Evolutionary conservation across 768 basidiomycete species (phyloP).

Genomic region (Gyrodon lividus): DNA sequence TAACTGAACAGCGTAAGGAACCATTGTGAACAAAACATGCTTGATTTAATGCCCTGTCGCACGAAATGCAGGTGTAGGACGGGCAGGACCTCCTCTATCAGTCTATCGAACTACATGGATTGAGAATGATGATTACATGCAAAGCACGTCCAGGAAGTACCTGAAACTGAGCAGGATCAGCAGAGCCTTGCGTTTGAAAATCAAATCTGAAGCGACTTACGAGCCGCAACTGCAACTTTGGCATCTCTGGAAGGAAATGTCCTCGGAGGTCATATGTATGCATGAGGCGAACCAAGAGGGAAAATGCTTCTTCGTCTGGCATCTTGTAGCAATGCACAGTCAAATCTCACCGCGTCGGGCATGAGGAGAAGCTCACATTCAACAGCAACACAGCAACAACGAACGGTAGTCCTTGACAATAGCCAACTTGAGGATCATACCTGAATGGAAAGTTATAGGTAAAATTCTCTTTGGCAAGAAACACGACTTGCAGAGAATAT

Average conservation of each 20-base stretch:
- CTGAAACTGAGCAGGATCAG: slow-evolving; percentile 51
- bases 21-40: slow-evolving; percentile 99
- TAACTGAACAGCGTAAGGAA: slow-evolving; percentile 97
- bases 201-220: slow-evolving; percentile 44
- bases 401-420: slow-evolving; percentile 97
- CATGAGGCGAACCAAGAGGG: slow-evolving; percentile 92
- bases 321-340: slow-evolving; percentile 56
- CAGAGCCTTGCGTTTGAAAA: background rate
- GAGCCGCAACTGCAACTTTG: slow-evolving; percentile 89
- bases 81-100: slow-evolving; percentile 90
- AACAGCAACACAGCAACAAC: slow-evolving; percentile 91
- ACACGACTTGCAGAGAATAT: slow-evolving; percentile 75
- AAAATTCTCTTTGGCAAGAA: background rate
- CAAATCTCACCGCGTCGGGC: background rate
- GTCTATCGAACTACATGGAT: slow-evolving; percentile 76
- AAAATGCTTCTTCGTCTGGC: slow-evolving; percentile 99
- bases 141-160: slow-evolving; percentile 34
- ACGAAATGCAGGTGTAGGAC: slow-evolving; percentile 92
- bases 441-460: slow-evolving; percentile 35
- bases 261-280: slow-evolving; percentile 93
- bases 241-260: slow-evolving; percentile 99
- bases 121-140: slow-evolving; percentile 15
- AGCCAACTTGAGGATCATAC: slow-evolving; percentile 92
- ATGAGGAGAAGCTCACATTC: slow-evolving; percentile 56
- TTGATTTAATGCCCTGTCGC: slow-evolving; percentile 92